Conservation (phyloP, 768 basidiomycete species). For the Lentinula lateritia region DNA sequence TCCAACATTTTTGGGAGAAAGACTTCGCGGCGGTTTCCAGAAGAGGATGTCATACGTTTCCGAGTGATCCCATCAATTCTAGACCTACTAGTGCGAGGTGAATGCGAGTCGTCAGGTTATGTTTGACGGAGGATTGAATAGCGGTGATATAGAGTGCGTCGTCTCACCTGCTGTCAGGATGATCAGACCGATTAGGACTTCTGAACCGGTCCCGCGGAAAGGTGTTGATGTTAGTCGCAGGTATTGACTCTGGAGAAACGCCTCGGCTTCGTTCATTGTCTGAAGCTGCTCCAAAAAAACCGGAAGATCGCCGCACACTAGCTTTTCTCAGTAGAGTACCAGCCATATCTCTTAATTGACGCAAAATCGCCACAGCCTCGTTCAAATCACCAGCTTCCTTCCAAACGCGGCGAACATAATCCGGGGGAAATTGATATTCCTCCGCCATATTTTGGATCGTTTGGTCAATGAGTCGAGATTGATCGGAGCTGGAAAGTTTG, state of each 20-base stretch:
- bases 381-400: not conserved
- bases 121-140: not conserved
- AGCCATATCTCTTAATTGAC: not conserved
- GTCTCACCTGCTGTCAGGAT: not conserved
- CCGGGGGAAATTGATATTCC: constrained; percentile 1
- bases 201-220: not conserved
- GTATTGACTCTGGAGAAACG: not conserved
- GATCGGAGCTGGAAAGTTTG: not conserved
- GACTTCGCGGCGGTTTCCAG: not conserved
- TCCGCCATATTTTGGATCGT: not conserved
- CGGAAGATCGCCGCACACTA: not conserved
- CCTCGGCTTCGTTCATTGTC: not conserved
- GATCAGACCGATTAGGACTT: not conserved
- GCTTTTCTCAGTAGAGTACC: not conserved
- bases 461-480: not conserved
- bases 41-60: not conserved
- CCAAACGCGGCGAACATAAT: constrained; percentile 1
- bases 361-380: not conserved
- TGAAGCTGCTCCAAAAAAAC: too few relatives aligned
- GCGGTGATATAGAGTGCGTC: not conserved
- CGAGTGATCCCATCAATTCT: not conserved
- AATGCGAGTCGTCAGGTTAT: not conserved
- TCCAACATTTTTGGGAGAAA: not conserved
- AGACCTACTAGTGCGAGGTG: not conserved
- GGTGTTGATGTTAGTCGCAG: not conserved